Evolutionary conservation across 1,139 yeast genomes (phyloP).

Genomic region (Candida sojae): DNA sequence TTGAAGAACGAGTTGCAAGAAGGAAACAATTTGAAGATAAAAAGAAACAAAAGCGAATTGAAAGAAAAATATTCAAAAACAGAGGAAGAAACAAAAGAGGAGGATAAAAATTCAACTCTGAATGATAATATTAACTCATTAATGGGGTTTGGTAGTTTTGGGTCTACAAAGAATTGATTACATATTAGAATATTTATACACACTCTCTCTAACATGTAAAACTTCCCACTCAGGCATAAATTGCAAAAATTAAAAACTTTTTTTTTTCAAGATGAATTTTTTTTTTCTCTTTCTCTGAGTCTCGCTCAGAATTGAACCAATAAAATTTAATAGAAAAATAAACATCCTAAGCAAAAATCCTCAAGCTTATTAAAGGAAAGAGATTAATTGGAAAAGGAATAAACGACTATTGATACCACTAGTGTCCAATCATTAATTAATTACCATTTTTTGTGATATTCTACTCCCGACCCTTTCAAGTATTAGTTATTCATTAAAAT

Average conservation of each 20-base stretch:
- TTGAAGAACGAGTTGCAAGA: constrained; percentile 43
- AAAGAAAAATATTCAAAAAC: constrained; percentile 24
- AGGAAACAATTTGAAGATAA: constrained; percentile 44
- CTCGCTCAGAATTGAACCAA: constrained; percentile 9
- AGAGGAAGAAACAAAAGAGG: constrained; percentile 12
- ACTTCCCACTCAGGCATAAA: background rate
- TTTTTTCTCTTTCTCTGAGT: constrained; percentile 2
- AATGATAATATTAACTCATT: constrained; percentile 34
- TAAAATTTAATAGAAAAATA: constrained; percentile 11
- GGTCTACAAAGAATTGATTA: constrained; percentile 25
- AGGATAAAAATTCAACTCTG: constrained; percentile 7
- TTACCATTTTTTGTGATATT: too few relatives aligned
- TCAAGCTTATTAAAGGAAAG: background rate
- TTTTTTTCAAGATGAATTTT: background rate
- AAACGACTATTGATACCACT: too few relatives aligned
- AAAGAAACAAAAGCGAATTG: constrained; percentile 28
- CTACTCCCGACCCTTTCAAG: background rate
- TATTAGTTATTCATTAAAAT: background rate
- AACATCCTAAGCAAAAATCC: constrained; percentile 3
- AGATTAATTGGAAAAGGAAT: background rate
- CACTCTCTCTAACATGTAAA: constrained; percentile 1
- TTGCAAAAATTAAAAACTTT: background rate
- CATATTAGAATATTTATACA: too few relatives aligned
- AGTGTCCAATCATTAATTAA: too few relatives aligned
- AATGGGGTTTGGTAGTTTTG: constrained; percentile 67